Percentiles rank a stretch among this genome's conserved stretches.
Conservation (phyloP, 768 basidiomycete species). For the Phlebiopsis gigantea region DNA sequence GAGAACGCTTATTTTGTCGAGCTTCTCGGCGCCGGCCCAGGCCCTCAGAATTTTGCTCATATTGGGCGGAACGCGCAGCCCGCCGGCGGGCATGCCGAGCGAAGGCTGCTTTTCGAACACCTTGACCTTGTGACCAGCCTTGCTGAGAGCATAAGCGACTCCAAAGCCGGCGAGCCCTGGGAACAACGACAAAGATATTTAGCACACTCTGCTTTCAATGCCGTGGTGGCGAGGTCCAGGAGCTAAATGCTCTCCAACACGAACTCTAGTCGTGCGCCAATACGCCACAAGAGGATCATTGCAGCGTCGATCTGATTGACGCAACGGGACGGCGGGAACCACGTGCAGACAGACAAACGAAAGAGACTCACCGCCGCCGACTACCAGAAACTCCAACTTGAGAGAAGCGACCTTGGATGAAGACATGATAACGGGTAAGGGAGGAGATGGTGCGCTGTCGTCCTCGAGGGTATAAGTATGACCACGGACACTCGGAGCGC, state of each 20-base stretch:
- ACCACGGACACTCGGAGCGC: not conserved
- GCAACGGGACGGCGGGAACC: not conserved
- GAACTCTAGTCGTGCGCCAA: not conserved
- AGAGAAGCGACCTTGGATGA: conserved; percentile 5
- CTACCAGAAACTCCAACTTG: conserved; percentile 8
- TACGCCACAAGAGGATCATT: not conserved
- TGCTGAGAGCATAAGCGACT: conserved; percentile 47
- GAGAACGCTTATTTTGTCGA: conserved; percentile 33
- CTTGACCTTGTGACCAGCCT: conserved; percentile 53
- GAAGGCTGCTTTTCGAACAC: conserved; percentile 49
- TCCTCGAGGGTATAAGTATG: not conserved
- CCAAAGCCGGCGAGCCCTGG: conserved; percentile 49
- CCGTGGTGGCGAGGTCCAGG: not conserved
- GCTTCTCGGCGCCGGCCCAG: conserved; percentile 46
- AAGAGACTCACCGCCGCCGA: conserved; percentile 14
- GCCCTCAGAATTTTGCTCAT: conserved; percentile 48
- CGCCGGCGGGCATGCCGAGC: conserved; percentile 31
- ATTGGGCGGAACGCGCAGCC: conserved; percentile 52
- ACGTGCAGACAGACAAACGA: not conserved
- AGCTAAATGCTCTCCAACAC: not conserved
- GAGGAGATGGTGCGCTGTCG: not conserved
- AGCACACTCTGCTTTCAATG: not conserved
- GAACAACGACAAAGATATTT: not conserved
- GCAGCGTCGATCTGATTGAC: not conserved
- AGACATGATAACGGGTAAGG: not conserved